Percentiles rank a stretch among this genome's conserved stretches.
phyloP scores from a whole-genome alignment of 2,329 filamentous ascomycete genomes.

The Zasmidium angulare region DNA sequence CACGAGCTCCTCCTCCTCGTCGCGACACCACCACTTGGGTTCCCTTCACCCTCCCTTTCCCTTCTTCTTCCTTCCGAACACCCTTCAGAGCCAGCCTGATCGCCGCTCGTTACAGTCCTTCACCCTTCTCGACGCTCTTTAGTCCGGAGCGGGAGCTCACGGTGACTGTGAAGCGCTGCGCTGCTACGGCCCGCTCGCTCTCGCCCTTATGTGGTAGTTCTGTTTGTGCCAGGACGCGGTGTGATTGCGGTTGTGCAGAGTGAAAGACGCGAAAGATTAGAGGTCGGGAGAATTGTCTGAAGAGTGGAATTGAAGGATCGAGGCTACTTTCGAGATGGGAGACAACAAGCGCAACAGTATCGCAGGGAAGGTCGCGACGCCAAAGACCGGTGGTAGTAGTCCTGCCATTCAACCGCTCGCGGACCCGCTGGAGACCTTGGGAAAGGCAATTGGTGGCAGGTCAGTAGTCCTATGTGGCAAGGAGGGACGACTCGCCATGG shows the following conservation, averaged over 20 bases:
- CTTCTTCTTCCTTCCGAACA: too few relatives aligned
- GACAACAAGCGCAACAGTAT: constrained; percentile 54
- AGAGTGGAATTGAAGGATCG: background rate
- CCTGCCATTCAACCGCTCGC: constrained; percentile 43
- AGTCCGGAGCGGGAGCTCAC: background rate
- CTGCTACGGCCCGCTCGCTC: too few relatives aligned
- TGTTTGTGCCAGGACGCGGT: background rate
- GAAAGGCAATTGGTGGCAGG: constrained; percentile 62
- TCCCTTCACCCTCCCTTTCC: too few relatives aligned
- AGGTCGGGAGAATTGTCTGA: background rate
- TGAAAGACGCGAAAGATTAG: background rate
- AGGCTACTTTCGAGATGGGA: background rate
- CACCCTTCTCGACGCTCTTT: background rate
- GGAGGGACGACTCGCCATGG: background rate
- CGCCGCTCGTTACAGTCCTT: too few relatives aligned
- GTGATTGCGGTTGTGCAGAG: background rate
- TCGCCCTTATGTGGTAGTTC: constrained; percentile 2
- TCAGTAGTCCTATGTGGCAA: constrained; percentile 38
- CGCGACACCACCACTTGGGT: too few relatives aligned
- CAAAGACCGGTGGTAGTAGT: constrained; percentile 39
- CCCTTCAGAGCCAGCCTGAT: too few relatives aligned
- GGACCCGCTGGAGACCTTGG: constrained; percentile 52
- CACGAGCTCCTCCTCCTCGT: too few relatives aligned
- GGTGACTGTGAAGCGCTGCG: too few relatives aligned
- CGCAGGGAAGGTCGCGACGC: constrained; percentile 54